phyloP scores from a whole-genome alignment of 2,329 filamentous ascomycete genomes.

The Colletotrichum musicola region DNA sequence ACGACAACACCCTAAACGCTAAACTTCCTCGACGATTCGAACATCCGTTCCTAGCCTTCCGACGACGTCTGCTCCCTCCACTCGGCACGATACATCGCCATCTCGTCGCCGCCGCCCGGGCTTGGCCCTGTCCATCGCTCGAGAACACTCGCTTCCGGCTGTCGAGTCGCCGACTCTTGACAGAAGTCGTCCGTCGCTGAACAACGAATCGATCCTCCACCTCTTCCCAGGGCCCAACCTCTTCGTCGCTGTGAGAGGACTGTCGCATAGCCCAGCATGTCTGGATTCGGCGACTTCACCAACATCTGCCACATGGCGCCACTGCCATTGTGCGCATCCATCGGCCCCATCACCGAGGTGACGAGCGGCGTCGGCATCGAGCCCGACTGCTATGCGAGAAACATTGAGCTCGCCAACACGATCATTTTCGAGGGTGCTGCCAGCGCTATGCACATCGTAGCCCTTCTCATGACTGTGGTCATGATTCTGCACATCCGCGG shows the following conservation, averaged over 20 bases:
- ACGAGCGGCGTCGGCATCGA: conserved; percentile 82
- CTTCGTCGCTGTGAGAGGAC: conserved; percentile 22
- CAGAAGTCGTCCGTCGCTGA: not conserved
- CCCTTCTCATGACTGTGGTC: conserved; percentile 91
- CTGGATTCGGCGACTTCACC: conserved; percentile 93
- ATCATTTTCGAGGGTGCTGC: conserved; percentile 97
- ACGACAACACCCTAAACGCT: not conserved
- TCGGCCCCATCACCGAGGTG: conserved; percentile 80
- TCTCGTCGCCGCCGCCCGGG: conserved; percentile 2
- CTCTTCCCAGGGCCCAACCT: not conserved
- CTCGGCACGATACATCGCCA: conserved; percentile 4
- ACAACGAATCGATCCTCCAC: not conserved
- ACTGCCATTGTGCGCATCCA: conserved; percentile 86
- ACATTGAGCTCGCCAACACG: conserved; percentile 96
- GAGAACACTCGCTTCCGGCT: conserved; percentile 5
- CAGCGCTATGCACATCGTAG: conserved; percentile 91
- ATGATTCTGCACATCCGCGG: conserved; percentile 98
- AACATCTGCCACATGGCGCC: conserved; percentile 87
- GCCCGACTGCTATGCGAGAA: conserved; percentile 91
- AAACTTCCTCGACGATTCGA: conserved; percentile 16
- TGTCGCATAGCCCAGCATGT: conserved; percentile 59
- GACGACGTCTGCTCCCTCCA: conserved; percentile 15
- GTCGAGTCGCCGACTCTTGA: conserved; percentile 1
- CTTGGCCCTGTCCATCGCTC: conserved; percentile 8
- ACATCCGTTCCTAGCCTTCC: conserved; percentile 8